Percentiles rank a stretch among this genome's conserved stretches.
These are phyloP conservation scores for Euphorbia schlechtendalii DNA, from an alignment of 441 rosid species.

Conservation along the genomic window DNA sequence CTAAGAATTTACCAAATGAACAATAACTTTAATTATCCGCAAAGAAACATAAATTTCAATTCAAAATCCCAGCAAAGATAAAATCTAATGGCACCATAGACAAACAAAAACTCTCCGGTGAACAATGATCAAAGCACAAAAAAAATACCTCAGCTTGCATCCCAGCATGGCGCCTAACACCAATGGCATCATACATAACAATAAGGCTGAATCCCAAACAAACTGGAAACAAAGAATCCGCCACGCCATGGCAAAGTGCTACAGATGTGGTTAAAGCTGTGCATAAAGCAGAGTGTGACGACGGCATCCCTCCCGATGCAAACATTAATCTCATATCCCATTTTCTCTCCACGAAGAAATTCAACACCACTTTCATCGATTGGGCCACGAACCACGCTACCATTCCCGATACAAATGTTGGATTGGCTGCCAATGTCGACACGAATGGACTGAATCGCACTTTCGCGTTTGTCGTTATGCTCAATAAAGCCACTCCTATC, in stretches of 20 bases:
- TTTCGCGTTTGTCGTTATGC: constrained; percentile 64
- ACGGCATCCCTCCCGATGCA: constrained; percentile 95
- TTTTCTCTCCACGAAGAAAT: constrained; percentile 79
- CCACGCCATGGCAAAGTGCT: constrained; percentile 81
- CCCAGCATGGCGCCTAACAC: constrained; percentile 93
- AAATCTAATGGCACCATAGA: too few relatives aligned
- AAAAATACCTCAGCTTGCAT: constrained; percentile 78
- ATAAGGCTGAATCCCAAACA: constrained; percentile 88
- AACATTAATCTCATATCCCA: constrained; percentile 68
- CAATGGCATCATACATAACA: constrained; percentile 95
- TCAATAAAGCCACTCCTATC: constrained; percentile 60
- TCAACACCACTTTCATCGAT: constrained; percentile 46
- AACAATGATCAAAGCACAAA: not conserved
- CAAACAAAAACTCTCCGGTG: too few relatives aligned
- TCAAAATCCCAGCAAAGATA: too few relatives aligned
- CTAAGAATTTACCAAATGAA: too few relatives aligned
- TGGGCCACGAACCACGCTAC: constrained; percentile 74
- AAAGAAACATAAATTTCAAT: too few relatives aligned
- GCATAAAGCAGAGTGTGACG: constrained; percentile 93
- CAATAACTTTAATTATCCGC: too few relatives aligned
- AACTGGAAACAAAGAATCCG: constrained; percentile 88
- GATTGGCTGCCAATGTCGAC: constrained; percentile 68
- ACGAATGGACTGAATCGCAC: constrained; percentile 73
- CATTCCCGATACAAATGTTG: constrained; percentile 71
- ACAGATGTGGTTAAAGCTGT: constrained; percentile 87